phyloP scores from a whole-genome alignment of 2,329 filamentous ascomycete genomes.

The Fonsecaea pedrosoi region DNA sequence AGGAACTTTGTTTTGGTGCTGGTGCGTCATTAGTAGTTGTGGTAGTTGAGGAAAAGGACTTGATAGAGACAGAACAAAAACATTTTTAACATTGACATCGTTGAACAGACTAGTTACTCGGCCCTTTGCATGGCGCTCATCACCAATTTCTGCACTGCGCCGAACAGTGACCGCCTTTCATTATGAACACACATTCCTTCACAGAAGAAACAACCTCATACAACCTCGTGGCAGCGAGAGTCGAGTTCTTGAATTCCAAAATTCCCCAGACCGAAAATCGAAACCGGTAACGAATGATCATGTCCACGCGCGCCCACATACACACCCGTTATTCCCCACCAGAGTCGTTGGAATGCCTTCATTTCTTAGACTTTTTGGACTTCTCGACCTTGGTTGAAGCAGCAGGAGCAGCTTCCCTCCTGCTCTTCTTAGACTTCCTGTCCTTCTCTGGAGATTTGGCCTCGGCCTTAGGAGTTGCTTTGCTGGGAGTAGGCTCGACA shows the following conservation, averaged over 20 bases:
- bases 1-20: slow-evolving; percentile 25
- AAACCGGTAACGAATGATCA: slow-evolving; percentile 24
- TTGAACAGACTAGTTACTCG: background rate
- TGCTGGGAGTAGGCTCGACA: slow-evolving; percentile 44
- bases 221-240: slow-evolving; percentile 14
- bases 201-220: background rate
- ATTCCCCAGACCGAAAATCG: slow-evolving; percentile 16
- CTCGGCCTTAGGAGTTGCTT: slow-evolving; percentile 48
- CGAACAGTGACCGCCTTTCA: slow-evolving; percentile 15
- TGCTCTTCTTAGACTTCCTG: slow-evolving; percentile 55
- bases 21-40: slow-evolving; percentile 10
- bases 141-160: slow-evolving; percentile 5
- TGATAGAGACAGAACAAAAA: background rate
- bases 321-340: background rate
- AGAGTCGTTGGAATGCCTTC: slow-evolving; percentile 6
- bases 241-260: slow-evolving; percentile 10
- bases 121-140: slow-evolving; percentile 3
- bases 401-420: slow-evolving; percentile 48
- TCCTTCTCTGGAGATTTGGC: slow-evolving; percentile 47
- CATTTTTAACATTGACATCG: background rate
- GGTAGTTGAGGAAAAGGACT: background rate
- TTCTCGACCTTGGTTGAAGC: slow-evolving; percentile 38
- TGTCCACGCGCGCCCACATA: slow-evolving; percentile 9
- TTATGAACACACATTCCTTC: slow-evolving; percentile 26
- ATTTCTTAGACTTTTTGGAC: slow-evolving; percentile 39